Evolutionary conservation across 805 yeast genomes (phyloP).

Genomic region (Tetrapisispora arboricola): DNA sequence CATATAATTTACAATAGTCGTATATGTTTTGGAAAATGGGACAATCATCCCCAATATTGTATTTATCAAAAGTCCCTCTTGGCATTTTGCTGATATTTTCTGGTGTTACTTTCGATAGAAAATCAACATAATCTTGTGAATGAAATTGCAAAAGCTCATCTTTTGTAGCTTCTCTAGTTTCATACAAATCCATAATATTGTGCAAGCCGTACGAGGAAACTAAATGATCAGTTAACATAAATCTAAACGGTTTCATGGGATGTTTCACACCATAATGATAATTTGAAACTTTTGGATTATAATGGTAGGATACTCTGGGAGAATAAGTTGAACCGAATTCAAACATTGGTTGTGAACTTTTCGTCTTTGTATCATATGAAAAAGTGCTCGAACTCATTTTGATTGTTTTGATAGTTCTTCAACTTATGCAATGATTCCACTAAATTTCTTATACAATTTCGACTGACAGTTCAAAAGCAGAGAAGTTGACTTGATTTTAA

Average conservation of each 20-base stretch:
- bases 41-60: slow-evolving; percentile 94
- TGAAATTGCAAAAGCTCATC: slow-evolving; percentile 78
- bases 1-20: slow-evolving; percentile 67
- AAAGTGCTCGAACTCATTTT: slow-evolving; percentile 33
- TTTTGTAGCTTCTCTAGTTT: slow-evolving; percentile 71
- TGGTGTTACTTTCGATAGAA: slow-evolving; percentile 67
- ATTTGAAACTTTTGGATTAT: slow-evolving; percentile 65
- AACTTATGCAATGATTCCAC: too few relatives aligned
- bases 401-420: too few relatives aligned
- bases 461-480: too few relatives aligned
- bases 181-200: slow-evolving; percentile 81
- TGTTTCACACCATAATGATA: slow-evolving; percentile 89
- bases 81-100: slow-evolving; percentile 51
- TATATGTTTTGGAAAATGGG: slow-evolving; percentile 74
- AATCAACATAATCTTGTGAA: slow-evolving; percentile 75
- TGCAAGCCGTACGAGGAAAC: slow-evolving; percentile 77
- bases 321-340: slow-evolving; percentile 35
- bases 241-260: slow-evolving; percentile 97
- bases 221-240: slow-evolving; percentile 88
- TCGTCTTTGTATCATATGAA: slow-evolving; percentile 33
- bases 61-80: slow-evolving; percentile 40
- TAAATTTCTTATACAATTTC: too few relatives aligned
- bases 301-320: slow-evolving; percentile 77
- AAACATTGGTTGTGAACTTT: slow-evolving; percentile 36
- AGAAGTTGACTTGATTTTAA: too few relatives aligned